Evolutionary conservation across 352 stramenopile genomes (phyloP), one percentile per base, ranked within the genome.

Genomic region (Saprolegnia diclina): DNA sequence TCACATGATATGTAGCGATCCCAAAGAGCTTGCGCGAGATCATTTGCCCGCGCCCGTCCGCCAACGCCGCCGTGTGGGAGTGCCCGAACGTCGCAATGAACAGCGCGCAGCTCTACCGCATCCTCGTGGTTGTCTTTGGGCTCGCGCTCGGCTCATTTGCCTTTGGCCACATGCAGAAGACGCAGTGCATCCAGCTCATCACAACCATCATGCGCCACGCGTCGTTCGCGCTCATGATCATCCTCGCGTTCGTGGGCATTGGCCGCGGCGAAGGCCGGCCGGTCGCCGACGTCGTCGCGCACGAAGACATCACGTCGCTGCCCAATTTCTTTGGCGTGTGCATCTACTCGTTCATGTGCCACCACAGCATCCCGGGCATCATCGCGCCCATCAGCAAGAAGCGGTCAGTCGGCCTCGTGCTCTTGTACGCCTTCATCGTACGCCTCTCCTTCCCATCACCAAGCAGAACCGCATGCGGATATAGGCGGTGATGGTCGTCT

Each of bases 261-360:
- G 75, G 73, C 16, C 82, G 75, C 13, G 85, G 85, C 14, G 56
- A 92, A 54, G 85, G 87, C 4, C 83, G 82, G 22, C 79, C 72
- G 21, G 59, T 86, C 13, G 71, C 79, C 14, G 83, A 92, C 52
- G 85, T 93, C 44, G 57, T 93, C 18, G 81, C 71, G 44, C 88
- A 92, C 72, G 83, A 92, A 71, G 80, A 89, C 55, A 78, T 85
- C 0, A 71, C 77, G 37, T 89, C 88, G 56, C 77, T 95, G 61
- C 75, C 83, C 42, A 91, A 81, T 13, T 91, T 95, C 73, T 95
- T 93, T 67, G 87, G 87, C 40, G 84, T 92, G 21, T 92, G 82
- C 74, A 95, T 95, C 66, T 95, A 95, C 72, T 93, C 87, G 38
- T 95, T 95, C 80, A 95, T 95, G 87, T 95, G 87, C 71, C 87